Conservation (phyloP, 1,284 basidiomycete species). For the Cryptococcus hybrid region DNA sequence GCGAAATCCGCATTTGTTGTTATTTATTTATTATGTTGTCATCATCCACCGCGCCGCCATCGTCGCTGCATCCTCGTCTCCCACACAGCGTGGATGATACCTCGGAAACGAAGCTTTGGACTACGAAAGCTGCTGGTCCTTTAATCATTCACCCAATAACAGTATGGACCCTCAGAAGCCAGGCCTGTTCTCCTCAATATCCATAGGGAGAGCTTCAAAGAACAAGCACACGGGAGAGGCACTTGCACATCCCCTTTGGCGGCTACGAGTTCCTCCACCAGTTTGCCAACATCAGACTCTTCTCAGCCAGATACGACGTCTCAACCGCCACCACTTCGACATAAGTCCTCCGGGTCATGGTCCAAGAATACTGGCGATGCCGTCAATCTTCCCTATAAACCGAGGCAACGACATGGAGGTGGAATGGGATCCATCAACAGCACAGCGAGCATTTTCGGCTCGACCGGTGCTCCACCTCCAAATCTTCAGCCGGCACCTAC, state of each 20-base stretch:
- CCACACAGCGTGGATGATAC: too few relatives aligned
- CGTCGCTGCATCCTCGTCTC: too few relatives aligned
- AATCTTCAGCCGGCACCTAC: constrained; percentile 2
- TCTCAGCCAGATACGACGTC: constrained; percentile 1
- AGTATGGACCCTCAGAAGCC: constrained; percentile 12
- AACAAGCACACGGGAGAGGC: constrained; percentile 19
- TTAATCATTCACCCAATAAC: too few relatives aligned
- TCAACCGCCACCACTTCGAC: constrained; percentile 1
- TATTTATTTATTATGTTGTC: too few relatives aligned
- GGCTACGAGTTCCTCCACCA: constrained; percentile 34
- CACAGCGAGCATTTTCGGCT: constrained; percentile 14
- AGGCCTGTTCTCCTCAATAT: constrained; percentile 39
- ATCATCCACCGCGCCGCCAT: too few relatives aligned
- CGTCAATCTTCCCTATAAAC: constrained; percentile 37
- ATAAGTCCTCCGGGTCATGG: constrained; percentile 12
- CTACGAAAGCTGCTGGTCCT: too few relatives aligned
- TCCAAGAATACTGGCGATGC: constrained; percentile 2
- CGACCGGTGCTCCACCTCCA: constrained; percentile 4
- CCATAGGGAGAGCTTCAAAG: constrained; percentile 26
- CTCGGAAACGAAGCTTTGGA: too few relatives aligned
- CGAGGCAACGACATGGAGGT: constrained; percentile 37
- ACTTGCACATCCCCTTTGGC: constrained; percentile 44
- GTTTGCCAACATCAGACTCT: constrained; percentile 9
- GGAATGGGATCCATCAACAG: constrained; percentile 26
- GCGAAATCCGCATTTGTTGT: too few relatives aligned